phyloP scores from a whole-genome alignment of 176 grass and related monocot genomes.

The Aegilops umbellulata region DNA sequence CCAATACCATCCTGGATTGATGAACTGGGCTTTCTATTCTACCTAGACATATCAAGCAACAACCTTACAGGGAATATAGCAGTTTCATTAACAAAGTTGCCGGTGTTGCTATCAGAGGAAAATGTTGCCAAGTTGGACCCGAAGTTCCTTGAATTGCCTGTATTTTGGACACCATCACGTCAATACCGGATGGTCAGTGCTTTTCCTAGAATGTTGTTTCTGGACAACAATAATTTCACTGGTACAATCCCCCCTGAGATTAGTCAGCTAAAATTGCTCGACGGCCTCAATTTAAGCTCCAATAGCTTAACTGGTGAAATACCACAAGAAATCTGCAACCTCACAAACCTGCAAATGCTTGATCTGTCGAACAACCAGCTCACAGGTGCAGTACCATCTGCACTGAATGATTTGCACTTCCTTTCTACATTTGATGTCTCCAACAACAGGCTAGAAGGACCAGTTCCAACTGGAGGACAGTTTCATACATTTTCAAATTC shows the following conservation, averaged over 20 bases:
- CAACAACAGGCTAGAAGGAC: conserved; percentile 55
- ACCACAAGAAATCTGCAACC: conserved; percentile 47
- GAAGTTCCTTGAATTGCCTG: conserved; percentile 52
- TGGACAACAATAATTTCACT: conserved; percentile 47
- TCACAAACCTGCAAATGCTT: conserved; percentile 50
- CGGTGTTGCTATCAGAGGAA: conserved; percentile 38
- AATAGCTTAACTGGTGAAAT: conserved; percentile 68
- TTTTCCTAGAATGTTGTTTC: conserved; percentile 40
- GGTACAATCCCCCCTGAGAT: conserved; percentile 54
- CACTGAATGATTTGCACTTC: conserved; percentile 49
- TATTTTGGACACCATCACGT: conserved; percentile 40
- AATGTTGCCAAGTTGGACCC: conserved; percentile 37
- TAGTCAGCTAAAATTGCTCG: conserved; percentile 41
- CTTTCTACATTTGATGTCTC: conserved; percentile 59
- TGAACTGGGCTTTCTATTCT: conserved; percentile 47
- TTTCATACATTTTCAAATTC: conserved; percentile 50
- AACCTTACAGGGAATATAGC: conserved; percentile 47
- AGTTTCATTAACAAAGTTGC: conserved; percentile 39
- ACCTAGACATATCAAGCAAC: conserved; percentile 59
- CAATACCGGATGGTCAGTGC: conserved; percentile 60
- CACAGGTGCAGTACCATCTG: conserved; percentile 49
- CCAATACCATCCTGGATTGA: conserved; percentile 57
- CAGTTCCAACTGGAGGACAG: conserved; percentile 48
- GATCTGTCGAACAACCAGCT: conserved; percentile 57
- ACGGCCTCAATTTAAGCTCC: conserved; percentile 42